phyloP scores from a whole-genome alignment of 495 filamentous ascomycete genomes.

The Penicillium manginii region DNA sequence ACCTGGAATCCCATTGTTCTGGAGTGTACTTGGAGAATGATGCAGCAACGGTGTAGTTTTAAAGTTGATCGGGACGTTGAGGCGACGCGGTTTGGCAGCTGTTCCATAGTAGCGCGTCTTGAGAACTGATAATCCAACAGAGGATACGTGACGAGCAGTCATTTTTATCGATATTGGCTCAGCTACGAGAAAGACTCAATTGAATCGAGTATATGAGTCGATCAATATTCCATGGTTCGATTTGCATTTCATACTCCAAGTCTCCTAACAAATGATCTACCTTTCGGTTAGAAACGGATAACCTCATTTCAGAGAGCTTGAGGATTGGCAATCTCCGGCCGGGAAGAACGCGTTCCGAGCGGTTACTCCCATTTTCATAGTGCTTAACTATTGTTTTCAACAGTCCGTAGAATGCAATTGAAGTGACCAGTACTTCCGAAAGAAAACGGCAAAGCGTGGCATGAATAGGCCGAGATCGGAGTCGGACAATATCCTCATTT shows the following conservation, averaged over 20 bases:
- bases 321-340: neutral
- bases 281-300: conserved; percentile 2
- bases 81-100: conserved; percentile 16
- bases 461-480: neutral
- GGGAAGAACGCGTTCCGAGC: neutral
- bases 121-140: neutral
- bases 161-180: neutral
- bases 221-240: neutral
- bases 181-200: neutral
- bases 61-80: conserved; percentile 91
- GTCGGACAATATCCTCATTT: neutral
- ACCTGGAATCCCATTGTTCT: conserved; percentile 63
- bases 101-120: neutral
- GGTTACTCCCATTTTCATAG: neutral
- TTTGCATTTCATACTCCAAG: neutral
- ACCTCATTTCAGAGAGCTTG: neutral
- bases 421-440: neutral
- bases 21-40: conserved; percentile 70
- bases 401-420: neutral
- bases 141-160: neutral
- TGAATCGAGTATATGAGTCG: neutral
- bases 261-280: neutral
- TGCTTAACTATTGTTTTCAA: neutral
- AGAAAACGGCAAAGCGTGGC: neutral
- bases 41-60: conserved; percentile 78